Conservation (phyloP, 2,329 filamentous ascomycete species). For the Pyricularia sp. region DNA sequence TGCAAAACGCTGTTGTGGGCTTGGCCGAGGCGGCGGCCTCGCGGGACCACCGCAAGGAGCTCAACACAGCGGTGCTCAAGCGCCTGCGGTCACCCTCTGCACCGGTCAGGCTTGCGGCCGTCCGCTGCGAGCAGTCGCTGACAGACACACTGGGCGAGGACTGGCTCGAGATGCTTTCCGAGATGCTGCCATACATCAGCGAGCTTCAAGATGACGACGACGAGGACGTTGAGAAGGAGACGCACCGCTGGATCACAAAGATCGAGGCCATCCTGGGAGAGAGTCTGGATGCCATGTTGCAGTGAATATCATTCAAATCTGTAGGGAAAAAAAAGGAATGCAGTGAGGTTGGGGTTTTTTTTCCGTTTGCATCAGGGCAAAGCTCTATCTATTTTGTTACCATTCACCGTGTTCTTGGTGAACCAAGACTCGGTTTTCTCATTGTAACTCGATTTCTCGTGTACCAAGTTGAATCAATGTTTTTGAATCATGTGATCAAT, state of each 20-base stretch:
- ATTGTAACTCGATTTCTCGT: neutral
- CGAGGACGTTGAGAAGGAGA: constrained; percentile 83
- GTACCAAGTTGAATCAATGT: neutral
- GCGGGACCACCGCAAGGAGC: constrained; percentile 79
- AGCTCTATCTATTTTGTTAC: neutral
- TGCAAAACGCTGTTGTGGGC: constrained; percentile 70
- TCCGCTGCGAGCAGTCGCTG: constrained; percentile 71
- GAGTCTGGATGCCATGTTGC: constrained; percentile 85
- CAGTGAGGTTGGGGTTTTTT: neutral
- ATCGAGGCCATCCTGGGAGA: constrained; percentile 88
- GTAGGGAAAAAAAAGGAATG: neutral
- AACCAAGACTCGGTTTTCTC: neutral
- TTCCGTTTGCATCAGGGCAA: neutral
- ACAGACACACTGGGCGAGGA: constrained; percentile 81
- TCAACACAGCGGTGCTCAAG: constrained; percentile 71
- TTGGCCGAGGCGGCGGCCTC: constrained; percentile 67
- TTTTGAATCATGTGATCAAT: too few relatives aligned
- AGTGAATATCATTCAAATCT: constrained; percentile 34
- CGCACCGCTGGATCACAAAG: constrained; percentile 78
- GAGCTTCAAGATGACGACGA: constrained; percentile 96
- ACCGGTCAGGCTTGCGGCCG: constrained; percentile 67
- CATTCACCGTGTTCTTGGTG: neutral
- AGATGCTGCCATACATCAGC: constrained; percentile 94
- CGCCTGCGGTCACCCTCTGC: constrained; percentile 67
- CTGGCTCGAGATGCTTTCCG: constrained; percentile 81